Evolutionary conservation across 1,139 yeast genomes (phyloP).

Genomic region (Suhomyces taliae): DNA sequence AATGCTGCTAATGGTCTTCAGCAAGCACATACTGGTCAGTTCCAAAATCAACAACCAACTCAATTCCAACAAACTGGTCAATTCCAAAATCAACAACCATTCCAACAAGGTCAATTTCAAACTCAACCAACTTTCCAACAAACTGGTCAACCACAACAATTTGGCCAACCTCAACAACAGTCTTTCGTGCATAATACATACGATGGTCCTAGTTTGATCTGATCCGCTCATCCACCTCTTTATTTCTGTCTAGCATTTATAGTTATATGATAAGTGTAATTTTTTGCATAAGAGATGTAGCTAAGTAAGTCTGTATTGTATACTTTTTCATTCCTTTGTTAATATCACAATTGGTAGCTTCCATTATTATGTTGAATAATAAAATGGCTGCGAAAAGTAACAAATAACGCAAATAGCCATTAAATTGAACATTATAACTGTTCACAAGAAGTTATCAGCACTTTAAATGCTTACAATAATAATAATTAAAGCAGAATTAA

Average conservation of each 20-base stretch:
- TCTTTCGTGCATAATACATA: constrained; percentile 13
- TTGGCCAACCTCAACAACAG: constrained; percentile 8
- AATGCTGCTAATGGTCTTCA: constrained; percentile 32
- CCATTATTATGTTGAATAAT: not conserved
- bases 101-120: constrained; percentile 6
- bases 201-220: constrained; percentile 27
- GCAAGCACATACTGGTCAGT: constrained; percentile 9
- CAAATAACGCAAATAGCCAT: not conserved
- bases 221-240: constrained; percentile 2
- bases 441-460: no score
- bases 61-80: constrained; percentile 3
- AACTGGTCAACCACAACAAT: not conserved
- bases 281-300: not conserved
- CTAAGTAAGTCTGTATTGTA: no score
- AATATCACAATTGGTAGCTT: not conserved
- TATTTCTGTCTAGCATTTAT: constrained; percentile 1
- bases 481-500: not conserved
- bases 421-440: no score
- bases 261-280: not conserved
- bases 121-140: constrained; percentile 7
- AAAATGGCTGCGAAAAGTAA: not conserved
- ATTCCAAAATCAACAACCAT: not conserved
- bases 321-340: no score
- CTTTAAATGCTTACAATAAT: not conserved
- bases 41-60: constrained; percentile 9